Evolutionary conservation across 306 rosid species (phyloP).

Genomic region (Alnus rubra): DNA sequence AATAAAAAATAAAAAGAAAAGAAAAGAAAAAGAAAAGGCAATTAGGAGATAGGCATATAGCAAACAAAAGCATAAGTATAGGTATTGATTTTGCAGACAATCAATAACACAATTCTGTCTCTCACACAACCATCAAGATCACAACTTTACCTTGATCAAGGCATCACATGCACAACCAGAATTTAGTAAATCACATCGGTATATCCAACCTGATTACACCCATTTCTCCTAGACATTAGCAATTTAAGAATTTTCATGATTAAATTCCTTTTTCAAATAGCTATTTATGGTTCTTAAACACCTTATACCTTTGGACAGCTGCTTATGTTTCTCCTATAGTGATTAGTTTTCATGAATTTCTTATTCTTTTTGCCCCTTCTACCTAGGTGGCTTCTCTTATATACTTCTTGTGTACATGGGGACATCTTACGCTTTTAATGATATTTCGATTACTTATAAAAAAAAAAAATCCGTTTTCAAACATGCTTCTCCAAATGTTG

Average conservation of each 20-base stretch:
- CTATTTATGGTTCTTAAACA: no score
- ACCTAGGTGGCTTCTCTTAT: no score
- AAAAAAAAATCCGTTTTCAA: neutral
- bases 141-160: neutral
- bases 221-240: neutral
- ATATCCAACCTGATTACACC: neutral
- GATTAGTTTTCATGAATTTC: no score
- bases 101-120: neutral
- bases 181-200: neutral
- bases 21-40: neutral
- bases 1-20: neutral
- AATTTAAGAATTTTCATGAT: neutral
- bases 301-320: no score
- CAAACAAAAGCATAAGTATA: neutral
- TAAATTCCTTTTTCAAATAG: neutral
- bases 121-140: neutral
- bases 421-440: no score
- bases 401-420: no score
- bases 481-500: neutral
- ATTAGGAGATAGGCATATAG: slow-evolving; percentile 2
- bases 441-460: no score
- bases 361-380: no score
- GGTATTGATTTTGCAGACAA: neutral
- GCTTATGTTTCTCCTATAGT: no score
- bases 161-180: neutral